phyloP scores from a whole-genome alignment of 2,329 filamentous ascomycete species.

The Aspergillus sp. region DNA sequence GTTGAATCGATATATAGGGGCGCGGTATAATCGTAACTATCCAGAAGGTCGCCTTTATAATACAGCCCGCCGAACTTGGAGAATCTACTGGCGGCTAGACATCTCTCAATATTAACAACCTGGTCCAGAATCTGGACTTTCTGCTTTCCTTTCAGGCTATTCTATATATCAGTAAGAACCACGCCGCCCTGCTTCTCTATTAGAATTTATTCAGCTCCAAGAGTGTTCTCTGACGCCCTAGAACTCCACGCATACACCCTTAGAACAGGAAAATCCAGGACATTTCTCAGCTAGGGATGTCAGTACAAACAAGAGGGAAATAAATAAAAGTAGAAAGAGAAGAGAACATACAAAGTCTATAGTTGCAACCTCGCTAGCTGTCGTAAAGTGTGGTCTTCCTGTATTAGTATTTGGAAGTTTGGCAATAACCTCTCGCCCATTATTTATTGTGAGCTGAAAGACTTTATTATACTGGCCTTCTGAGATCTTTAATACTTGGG shows the following conservation, averaged over 20 bases:
- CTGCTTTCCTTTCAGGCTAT: slow-evolving; percentile 18
- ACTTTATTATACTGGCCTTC: slow-evolving; percentile 33
- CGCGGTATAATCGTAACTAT: too few species aligned
- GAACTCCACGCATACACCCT: slow-evolving; percentile 34
- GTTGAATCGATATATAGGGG: too few species aligned
- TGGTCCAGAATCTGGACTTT: slow-evolving; percentile 23
- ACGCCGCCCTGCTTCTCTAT: slow-evolving; percentile 31
- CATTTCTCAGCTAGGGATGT: too few species aligned
- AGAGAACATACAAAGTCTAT: slow-evolving; percentile 28
- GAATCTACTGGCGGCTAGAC: slow-evolving; percentile 20
- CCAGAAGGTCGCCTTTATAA: too few species aligned
- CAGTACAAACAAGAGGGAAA: too few species aligned
- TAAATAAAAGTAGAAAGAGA: too few species aligned
- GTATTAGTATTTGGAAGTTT: slow-evolving; percentile 31
- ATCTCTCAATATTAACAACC: slow-evolving; percentile 19
- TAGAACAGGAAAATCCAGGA: slow-evolving; percentile 30
- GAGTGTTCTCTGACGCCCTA: slow-evolving; percentile 29
- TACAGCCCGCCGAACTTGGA: slow-evolving; percentile 21
- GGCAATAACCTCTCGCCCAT: slow-evolving; percentile 28
- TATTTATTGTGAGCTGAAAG: slow-evolving; percentile 27
- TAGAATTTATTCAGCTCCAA: slow-evolving; percentile 41
- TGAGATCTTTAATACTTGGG: slow-evolving; percentile 32
- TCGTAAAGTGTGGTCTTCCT: slow-evolving; percentile 26
- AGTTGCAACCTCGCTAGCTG: slow-evolving; percentile 32
- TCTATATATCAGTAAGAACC: slow-evolving; percentile 22